Evolutionary conservation across 208 protist genomes (phyloP).

Genomic region (Leishmania lainsoni): DNA sequence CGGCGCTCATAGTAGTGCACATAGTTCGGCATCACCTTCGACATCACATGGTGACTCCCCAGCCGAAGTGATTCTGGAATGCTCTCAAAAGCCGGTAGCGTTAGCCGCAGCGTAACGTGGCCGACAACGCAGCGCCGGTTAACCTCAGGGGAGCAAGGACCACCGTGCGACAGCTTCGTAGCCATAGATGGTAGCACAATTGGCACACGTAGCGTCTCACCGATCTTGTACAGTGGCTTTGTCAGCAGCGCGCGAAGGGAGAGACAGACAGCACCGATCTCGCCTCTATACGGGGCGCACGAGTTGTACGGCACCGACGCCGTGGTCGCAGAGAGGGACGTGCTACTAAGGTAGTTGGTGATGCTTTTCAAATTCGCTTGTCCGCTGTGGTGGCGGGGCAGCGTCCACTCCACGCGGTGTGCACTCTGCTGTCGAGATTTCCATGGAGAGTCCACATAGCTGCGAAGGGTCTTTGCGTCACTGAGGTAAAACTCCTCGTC

Average conservation of each 20-base stretch:
- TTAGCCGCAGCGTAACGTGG: constrained; percentile 63
- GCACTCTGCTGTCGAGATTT: constrained; percentile 14
- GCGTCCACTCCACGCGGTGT: not conserved
- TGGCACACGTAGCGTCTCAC: constrained; percentile 62
- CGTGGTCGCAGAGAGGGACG: constrained; percentile 1
- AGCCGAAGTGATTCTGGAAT: constrained; percentile 59
- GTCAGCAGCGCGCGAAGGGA: constrained; percentile 80
- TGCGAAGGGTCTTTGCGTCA: constrained; percentile 23
- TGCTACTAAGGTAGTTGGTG: not conserved
- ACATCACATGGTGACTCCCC: constrained; percentile 26
- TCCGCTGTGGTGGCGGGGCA: not conserved
- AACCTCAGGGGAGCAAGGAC: constrained; percentile 7
- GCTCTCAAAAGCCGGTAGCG: constrained; percentile 64
- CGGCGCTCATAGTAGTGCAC: constrained; percentile 76
- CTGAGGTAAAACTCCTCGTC: constrained; percentile 12
- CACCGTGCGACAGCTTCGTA: constrained; percentile 11
- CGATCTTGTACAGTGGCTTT: constrained; percentile 46
- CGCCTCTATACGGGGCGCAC: constrained; percentile 26
- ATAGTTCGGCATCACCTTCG: constrained; percentile 48
- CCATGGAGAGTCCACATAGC: constrained; percentile 13
- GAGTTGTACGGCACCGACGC: not conserved
- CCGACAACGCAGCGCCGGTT: constrained; percentile 49
- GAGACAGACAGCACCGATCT: constrained; percentile 59
- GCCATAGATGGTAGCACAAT: constrained; percentile 36
- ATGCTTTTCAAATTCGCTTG: not conserved